Percentiles rank a stretch among this genome's conserved stretches.
Conservation (phyloP, 2,329 filamentous ascomycete species). For the Fusarium luffae region DNA sequence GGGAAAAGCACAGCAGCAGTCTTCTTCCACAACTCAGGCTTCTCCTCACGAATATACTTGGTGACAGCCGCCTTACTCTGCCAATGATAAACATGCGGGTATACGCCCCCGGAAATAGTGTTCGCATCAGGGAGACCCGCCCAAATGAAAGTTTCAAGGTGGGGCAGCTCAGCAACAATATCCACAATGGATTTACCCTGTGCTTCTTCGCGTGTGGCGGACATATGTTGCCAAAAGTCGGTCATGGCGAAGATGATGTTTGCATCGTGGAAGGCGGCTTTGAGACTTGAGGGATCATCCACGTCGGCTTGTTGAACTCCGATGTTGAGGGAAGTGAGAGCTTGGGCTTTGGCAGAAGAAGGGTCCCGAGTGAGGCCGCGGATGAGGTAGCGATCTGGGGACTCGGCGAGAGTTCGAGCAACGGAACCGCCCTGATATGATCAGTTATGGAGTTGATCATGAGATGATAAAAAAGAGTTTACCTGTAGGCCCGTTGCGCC, state of each 20-base stretch:
- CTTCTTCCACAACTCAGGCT: slow-evolving; percentile 12
- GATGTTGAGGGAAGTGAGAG: neutral
- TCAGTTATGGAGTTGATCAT: too few relatives aligned
- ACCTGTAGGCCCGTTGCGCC: slow-evolving; percentile 3
- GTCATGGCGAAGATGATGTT: slow-evolving; percentile 11
- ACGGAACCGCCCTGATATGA: slow-evolving; percentile 4
- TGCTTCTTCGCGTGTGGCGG: neutral
- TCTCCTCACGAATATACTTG: neutral
- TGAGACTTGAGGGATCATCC: neutral
- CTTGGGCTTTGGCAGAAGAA: neutral
- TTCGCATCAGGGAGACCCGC: neutral
- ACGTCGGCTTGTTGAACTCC: neutral
- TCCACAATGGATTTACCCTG: slow-evolving; percentile 8
- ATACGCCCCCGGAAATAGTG: neutral
- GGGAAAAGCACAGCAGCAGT: neutral
- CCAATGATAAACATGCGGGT: slow-evolving; percentile 2
- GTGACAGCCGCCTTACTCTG: slow-evolving; percentile 7
- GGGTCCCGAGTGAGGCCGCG: neutral
- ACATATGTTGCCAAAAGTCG: slow-evolving; percentile 15
- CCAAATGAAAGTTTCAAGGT: neutral
- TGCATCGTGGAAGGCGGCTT: neutral
- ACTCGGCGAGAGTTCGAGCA: neutral
- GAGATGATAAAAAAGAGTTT: fast-evolving
- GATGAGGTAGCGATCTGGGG: neutral
- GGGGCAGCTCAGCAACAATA: neutral